Evolutionary conservation across 371 early-diverging fungal genomes (phyloP).

Genomic region (Blakeslea trispora): DNA sequence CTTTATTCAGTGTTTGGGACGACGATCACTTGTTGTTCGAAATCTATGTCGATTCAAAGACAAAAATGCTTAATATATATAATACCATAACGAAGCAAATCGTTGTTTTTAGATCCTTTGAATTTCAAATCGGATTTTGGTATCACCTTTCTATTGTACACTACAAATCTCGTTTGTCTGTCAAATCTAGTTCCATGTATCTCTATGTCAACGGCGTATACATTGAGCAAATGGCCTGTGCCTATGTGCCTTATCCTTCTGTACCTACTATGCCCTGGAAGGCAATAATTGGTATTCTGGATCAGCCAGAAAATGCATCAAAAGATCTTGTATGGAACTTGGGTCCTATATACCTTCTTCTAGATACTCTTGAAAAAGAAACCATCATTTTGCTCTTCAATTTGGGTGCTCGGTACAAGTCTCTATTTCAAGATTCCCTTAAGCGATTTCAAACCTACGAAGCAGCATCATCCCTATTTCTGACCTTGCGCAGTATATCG

Average conservation of each 20-base stretch:
- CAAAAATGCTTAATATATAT: slow-evolving; percentile 53
- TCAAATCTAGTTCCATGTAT: slow-evolving; percentile 56
- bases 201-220: slow-evolving; percentile 68
- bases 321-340: slow-evolving; percentile 61
- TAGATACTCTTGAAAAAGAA: slow-evolving; percentile 61
- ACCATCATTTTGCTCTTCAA: slow-evolving; percentile 62
- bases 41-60: slow-evolving; percentile 49
- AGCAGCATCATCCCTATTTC: slow-evolving; percentile 59
- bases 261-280: slow-evolving; percentile 30
- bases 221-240: slow-evolving; percentile 60
- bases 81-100: slow-evolving; percentile 51
- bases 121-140: slow-evolving; percentile 67
- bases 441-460: slow-evolving; percentile 72
- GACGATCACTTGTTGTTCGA: slow-evolving; percentile 44
- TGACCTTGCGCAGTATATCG: slow-evolving; percentile 52
- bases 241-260: slow-evolving; percentile 57
- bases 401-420: slow-evolving; percentile 65
- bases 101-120: slow-evolving; percentile 49
- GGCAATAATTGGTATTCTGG: slow-evolving; percentile 48
- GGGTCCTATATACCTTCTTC: slow-evolving; percentile 69
- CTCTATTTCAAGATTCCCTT: slow-evolving; percentile 68
- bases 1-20: slow-evolving; percentile 58
- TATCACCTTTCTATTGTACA: slow-evolving; percentile 75
- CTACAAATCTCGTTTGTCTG: slow-evolving; percentile 56
- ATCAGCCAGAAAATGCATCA: slow-evolving; percentile 13